Conservation (phyloP, 2,329 filamentous ascomycete species). For the Nannizzia gypsea region DNA sequence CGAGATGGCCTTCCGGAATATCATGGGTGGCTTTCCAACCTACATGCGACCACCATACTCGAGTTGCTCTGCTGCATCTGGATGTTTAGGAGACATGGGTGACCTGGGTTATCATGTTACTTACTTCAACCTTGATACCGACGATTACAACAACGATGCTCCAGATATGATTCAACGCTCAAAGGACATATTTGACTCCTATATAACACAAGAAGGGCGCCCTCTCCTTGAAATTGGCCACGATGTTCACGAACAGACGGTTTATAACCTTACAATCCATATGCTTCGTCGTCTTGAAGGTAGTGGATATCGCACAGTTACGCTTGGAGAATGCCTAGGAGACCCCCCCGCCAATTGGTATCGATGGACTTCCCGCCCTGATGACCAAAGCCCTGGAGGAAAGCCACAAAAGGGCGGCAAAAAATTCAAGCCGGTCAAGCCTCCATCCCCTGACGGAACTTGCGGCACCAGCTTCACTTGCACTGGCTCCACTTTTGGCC, state of each 20-base stretch:
- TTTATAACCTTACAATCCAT: slow-evolving; percentile 32
- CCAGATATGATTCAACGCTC: slow-evolving; percentile 28
- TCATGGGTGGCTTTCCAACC: slow-evolving; percentile 40
- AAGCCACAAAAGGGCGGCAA: background rate
- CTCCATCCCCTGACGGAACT: slow-evolving; percentile 24
- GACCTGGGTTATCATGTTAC: slow-evolving; percentile 41
- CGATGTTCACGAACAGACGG: slow-evolving; percentile 34
- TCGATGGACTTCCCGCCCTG: slow-evolving; percentile 17
- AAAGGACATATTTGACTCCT: slow-evolving; percentile 31
- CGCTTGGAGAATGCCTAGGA: slow-evolving; percentile 34
- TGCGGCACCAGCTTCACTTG: slow-evolving; percentile 27
- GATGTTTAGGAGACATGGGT: slow-evolving; percentile 34
- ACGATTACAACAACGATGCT: slow-evolving; percentile 34
- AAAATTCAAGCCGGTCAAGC: slow-evolving; percentile 6
- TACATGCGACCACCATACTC: slow-evolving; percentile 45
- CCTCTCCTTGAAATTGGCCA: slow-evolving; percentile 33
- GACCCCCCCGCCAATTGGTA: slow-evolving; percentile 33
- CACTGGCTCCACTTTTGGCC: slow-evolving; percentile 24
- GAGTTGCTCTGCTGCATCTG: slow-evolving; percentile 26
- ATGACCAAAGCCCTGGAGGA: background rate
- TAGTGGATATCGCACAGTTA: slow-evolving; percentile 28
- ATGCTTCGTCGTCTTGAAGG: slow-evolving; percentile 26
- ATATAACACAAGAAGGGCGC: slow-evolving; percentile 20
- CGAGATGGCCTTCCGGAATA: slow-evolving; percentile 37
- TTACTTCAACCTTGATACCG: slow-evolving; percentile 37